phyloP scores from a whole-genome alignment of 805 yeast species.

The Naumovozyma baii region DNA sequence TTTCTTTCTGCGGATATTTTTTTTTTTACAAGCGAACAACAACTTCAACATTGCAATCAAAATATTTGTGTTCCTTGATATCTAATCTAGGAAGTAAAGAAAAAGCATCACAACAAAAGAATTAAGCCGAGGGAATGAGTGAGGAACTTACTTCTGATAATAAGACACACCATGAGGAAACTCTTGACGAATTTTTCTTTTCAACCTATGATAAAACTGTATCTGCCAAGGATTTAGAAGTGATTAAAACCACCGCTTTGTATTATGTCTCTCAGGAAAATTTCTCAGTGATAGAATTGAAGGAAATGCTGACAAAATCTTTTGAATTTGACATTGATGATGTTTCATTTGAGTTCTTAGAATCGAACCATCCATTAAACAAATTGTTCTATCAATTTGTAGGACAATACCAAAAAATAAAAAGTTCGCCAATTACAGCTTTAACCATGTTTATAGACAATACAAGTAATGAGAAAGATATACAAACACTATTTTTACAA shows the following conservation, averaged over 20 bases:
- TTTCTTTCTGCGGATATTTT: no score
- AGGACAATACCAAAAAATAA: slow-evolving; percentile 42
- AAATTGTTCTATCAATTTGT: slow-evolving; percentile 39
- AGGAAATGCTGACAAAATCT: slow-evolving; percentile 8
- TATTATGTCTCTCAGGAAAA: slow-evolving; percentile 54
- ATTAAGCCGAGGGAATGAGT: no score
- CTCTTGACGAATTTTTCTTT: slow-evolving; percentile 19
- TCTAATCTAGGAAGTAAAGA: no score
- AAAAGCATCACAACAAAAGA: no score
- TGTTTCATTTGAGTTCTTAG: slow-evolving; percentile 60
- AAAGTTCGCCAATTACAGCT: background rate
- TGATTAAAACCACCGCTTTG: slow-evolving; percentile 63
- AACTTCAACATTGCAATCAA: no score
- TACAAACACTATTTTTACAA: background rate
- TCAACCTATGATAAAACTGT: slow-evolving; percentile 30
- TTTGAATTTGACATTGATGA: slow-evolving; percentile 26
- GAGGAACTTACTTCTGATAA: no score
- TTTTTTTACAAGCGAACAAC: no score
- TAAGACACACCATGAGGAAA: no score
- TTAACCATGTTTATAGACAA: background rate
- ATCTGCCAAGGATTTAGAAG: slow-evolving; percentile 53
- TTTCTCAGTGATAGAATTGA: slow-evolving; percentile 32
- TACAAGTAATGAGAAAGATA: background rate
- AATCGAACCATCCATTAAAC: slow-evolving; percentile 51
- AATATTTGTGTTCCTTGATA: no score